phyloP scores from a whole-genome alignment of 2,329 filamentous ascomycete genomes.

The Botrytis paeoniae region DNA sequence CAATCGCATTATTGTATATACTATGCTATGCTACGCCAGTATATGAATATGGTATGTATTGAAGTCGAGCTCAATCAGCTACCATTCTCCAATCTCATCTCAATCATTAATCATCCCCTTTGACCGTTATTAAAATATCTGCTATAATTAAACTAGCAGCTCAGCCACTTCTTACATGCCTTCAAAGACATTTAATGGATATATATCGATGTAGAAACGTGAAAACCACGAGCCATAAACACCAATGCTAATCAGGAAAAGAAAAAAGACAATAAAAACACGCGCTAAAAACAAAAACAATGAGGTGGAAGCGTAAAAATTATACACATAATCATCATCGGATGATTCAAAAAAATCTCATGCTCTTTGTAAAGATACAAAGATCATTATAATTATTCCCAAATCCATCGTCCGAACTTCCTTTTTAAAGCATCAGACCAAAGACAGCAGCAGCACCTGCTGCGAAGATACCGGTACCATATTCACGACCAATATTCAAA shows the following conservation, averaged over 20 bases:
- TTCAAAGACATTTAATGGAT: background rate
- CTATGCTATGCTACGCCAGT: slow-evolving; percentile 8
- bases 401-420: background rate
- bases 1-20: slow-evolving; percentile 10
- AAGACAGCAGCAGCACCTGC: slow-evolving; percentile 53
- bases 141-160: slow-evolving; percentile 12
- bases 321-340: slow-evolving; percentile 31
- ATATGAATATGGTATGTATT: background rate
- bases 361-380: slow-evolving; percentile 20
- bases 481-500: slow-evolving; percentile 43
- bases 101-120: slow-evolving; percentile 14
- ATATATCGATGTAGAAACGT: slow-evolving; percentile 26
- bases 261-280: background rate
- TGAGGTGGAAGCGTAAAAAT: slow-evolving; percentile 28
- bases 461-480: slow-evolving; percentile 44
- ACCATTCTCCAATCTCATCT: background rate
- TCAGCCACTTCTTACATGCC: background rate
- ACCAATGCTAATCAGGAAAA: slow-evolving; percentile 38
- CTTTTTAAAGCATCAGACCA: slow-evolving; percentile 53
- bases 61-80: background rate
- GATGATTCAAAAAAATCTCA: slow-evolving; percentile 14
- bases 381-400: slow-evolving; percentile 10
- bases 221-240: slow-evolving; percentile 33
- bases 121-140: slow-evolving; percentile 17
- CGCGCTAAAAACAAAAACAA: slow-evolving; percentile 15